Evolutionary conservation across 495 filamentous ascomycete species (phyloP), one percentile per base, ranked within the genome.

Genomic region (Aspergillus ostianus): DNA sequence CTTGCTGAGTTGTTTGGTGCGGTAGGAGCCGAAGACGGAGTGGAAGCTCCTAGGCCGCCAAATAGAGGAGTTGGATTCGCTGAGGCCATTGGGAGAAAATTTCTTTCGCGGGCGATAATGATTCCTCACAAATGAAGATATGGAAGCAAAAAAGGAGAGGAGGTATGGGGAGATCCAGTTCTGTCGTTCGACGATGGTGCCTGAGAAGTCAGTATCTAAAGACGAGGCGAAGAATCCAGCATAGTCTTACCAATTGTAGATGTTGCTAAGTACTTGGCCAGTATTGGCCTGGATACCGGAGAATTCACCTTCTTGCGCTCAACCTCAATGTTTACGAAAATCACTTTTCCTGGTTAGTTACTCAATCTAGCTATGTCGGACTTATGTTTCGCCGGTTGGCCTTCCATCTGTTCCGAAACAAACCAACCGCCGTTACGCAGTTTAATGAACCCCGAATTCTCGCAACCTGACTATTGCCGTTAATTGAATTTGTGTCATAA

Each of bases 51-150:
- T 53, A 76, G 58, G 21, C 68, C 64, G 6, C 73, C 76, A 64
- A 77, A 77, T 32, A 77, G 59, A 30, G 76, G 75, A 47, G 64
- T 49, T 17, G 69, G 55, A 36, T 60, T 72, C 52, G 64, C 51
- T 29, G 65, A 73, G 36, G 64, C 49, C 72, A 70, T 70, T 51
- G 57, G 19, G 17, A 12, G 32, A 41, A 32, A 45, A 57, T 44
- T 55, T 7, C 30, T 32, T 32, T 32, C 30, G 56, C 29, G 23
- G 23, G 23, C 23, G 23, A 4, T 26, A 26, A 2, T 60, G 41
- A 58, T 47, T 21, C 46, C 36, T 13, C 20, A 19, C 51, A 17
- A 30, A 15, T 47, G 30, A 12, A 23, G 47, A 15, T 29, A 47
- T 45, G 20, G 44, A 52, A 2, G 18, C 49, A 51, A 27, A 27